These are phyloP conservation scores for Talaromyces sp. DNA, from an alignment of 2,329 filamentous ascomycete genomes.

Conservation along the genomic window DNA sequence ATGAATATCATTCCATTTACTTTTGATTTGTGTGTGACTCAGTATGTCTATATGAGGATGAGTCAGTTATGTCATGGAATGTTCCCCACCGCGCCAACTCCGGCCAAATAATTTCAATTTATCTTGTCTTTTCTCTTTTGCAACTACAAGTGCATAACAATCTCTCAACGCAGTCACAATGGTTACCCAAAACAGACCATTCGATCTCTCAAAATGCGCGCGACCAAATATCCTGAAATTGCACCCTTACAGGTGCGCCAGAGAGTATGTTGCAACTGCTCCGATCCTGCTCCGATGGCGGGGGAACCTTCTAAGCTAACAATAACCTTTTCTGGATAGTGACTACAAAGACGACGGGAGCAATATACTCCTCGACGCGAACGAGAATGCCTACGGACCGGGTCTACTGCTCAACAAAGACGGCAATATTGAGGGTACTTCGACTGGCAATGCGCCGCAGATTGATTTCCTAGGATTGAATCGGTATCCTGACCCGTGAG, in stretches of 20 bases:
- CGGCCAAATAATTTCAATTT: background rate
- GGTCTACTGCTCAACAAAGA: slow-evolving; percentile 57
- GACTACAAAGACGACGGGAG: slow-evolving; percentile 99
- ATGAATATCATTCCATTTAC: too few relatives aligned
- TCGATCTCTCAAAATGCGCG: slow-evolving; percentile 70
- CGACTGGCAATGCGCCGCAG: slow-evolving; percentile 47
- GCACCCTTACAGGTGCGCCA: slow-evolving; percentile 74
- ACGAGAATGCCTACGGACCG: slow-evolving; percentile 94
- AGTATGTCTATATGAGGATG: background rate
- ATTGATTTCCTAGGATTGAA: slow-evolving; percentile 80
- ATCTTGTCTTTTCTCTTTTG: background rate
- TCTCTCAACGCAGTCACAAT: slow-evolving; percentile 26
- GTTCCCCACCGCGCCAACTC: slow-evolving; percentile 3
- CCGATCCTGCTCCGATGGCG: slow-evolving; percentile 12
- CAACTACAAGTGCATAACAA: background rate
- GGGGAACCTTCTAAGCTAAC: background rate
- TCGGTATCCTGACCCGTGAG: slow-evolving; percentile 83
- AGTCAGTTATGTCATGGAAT: slow-evolving; percentile 7
- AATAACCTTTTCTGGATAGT: slow-evolving; percentile 45
- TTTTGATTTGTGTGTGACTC: background rate
- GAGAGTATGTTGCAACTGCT: slow-evolving; percentile 60
- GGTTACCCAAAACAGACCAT: slow-evolving; percentile 49
- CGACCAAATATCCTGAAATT: slow-evolving; percentile 72
- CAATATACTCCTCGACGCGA: slow-evolving; percentile 93
- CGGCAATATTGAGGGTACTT: slow-evolving; percentile 46